Evolutionary conservation across 2,329 filamentous ascomycete species (phyloP).

Genomic region (Rutstroemia sp.): DNA sequence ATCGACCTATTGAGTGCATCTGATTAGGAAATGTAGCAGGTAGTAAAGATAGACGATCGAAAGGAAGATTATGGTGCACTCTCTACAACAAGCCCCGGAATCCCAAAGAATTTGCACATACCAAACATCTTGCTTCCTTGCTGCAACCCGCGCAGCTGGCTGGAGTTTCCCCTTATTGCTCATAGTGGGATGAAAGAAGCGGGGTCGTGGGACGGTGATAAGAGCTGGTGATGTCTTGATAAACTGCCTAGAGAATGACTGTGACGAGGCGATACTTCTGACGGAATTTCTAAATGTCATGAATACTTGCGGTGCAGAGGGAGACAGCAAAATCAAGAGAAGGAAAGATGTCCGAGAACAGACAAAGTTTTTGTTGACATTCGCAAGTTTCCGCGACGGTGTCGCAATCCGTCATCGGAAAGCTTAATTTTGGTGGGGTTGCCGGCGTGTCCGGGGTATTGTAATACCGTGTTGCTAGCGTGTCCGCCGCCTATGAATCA

Average conservation of each 20-base stretch:
- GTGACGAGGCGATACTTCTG: not conserved
- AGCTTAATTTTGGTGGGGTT: no score
- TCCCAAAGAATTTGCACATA: slow-evolving; percentile 25
- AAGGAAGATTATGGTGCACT: not conserved
- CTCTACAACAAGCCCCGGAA: not conserved
- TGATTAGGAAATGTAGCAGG: not conserved
- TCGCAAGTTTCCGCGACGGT: not conserved
- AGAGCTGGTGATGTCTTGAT: not conserved
- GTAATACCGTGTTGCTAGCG: no score
- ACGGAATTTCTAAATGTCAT: slow-evolving; percentile 15
- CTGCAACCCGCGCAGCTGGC: slow-evolving; percentile 46
- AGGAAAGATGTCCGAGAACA: not conserved
- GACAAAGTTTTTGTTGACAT: not conserved
- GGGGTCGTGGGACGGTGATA: not conserved
- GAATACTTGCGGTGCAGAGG: not conserved
- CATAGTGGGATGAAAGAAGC: slow-evolving; percentile 25
- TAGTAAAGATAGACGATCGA: not conserved
- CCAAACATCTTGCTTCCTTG: slow-evolving; percentile 52
- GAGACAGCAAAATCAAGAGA: not conserved
- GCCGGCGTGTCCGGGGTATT: no score
- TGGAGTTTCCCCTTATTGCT: slow-evolving; percentile 32
- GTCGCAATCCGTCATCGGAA: not conserved
- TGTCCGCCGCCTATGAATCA: no score
- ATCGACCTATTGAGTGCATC: slow-evolving; percentile 44
- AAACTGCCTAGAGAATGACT: not conserved